Evolutionary conservation across 768 basidiomycete genomes (phyloP).

Genomic region (Leucosporidium creatinivorum): DNA sequence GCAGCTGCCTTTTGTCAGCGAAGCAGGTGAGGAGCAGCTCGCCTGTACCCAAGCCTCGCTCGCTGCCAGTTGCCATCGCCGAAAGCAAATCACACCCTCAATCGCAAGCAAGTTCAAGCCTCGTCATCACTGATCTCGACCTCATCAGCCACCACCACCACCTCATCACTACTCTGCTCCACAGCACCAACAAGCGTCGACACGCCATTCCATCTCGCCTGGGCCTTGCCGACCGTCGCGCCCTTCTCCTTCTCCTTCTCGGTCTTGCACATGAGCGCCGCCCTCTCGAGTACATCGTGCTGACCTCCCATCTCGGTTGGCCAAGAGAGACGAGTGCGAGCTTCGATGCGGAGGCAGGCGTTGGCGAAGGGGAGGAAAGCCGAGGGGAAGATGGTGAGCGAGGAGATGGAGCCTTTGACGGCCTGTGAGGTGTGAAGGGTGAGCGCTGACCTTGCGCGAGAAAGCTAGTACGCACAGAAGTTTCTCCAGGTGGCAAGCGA

Average conservation of each 20-base stretch:
- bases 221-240: not conserved
- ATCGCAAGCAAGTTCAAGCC: too few relatives aligned
- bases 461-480: not conserved
- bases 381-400: not conserved
- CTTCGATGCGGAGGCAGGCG: conserved; percentile 4
- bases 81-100: too few relatives aligned
- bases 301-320: conserved; percentile 17
- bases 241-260: conserved; percentile 4
- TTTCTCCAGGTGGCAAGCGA: not conserved
- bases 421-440: not conserved
- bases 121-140: too few relatives aligned
- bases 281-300: conserved; percentile 7
- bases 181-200: too few relatives aligned
- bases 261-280: conserved; percentile 5
- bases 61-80: too few relatives aligned
- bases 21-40: too few relatives aligned
- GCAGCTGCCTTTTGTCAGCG: too few relatives aligned
- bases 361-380: conserved; percentile 1
- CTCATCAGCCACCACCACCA: too few relatives aligned
- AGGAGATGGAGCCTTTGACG: not conserved
- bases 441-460: not conserved
- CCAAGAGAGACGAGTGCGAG: conserved; percentile 1
- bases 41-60: too few relatives aligned
- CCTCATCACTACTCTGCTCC: too few relatives aligned
- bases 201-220: not conserved